Base-by-base conservation (phyloP, 768 basidiomycete genomes). In the Leccinum variicolor region DNA sequence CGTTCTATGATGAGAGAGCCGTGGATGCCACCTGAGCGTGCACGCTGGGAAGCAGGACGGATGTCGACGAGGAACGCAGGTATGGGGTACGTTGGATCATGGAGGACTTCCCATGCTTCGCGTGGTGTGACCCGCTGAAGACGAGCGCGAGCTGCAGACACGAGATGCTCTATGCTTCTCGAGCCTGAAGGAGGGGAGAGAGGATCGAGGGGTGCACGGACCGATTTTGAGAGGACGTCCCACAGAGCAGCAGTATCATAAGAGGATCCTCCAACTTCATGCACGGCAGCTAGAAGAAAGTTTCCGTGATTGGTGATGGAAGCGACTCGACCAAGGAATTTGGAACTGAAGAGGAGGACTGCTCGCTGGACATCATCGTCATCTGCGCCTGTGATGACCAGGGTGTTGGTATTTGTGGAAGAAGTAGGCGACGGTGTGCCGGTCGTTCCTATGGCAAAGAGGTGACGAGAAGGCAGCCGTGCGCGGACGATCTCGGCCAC, bases 21-120 rank as follows among this genome's bases (percentile, higher is more conserved):
- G 8, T 76, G 77, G 54, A 92, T 86, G 0, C 73, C 77, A 0
- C 90, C 90, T 31, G 81, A 74, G 49, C 67, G 68, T 6, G 76
- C 76, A 15, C 90, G 80, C 68, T 89, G 82, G 6, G 77, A 78
- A 39, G 76, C 80, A 0, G 89, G 81, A 7, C 90, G 84, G 52
- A 92, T 90, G 68, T 92, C 90, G 7, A 92, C 89, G 43, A 92
- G 76, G 54, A 91, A 80, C 1, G 84, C 85, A 1, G 89, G 88
- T 41, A 82, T 83, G 4, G 75, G 77, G 39, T 81, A 76, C 26
- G 77, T 72, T 6, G 78, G 74, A 41, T 81, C 79, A 29, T 78
- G 77, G 6, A 90, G 77, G 63, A 88, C 84, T 1, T 78, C 77
- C 66, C 79, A 82, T 1, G 89, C 89, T 62, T 87, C 77, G 17